Conservation (phyloP, 1,284 basidiomycete species). For the Wolfiporia cocos region DNA sequence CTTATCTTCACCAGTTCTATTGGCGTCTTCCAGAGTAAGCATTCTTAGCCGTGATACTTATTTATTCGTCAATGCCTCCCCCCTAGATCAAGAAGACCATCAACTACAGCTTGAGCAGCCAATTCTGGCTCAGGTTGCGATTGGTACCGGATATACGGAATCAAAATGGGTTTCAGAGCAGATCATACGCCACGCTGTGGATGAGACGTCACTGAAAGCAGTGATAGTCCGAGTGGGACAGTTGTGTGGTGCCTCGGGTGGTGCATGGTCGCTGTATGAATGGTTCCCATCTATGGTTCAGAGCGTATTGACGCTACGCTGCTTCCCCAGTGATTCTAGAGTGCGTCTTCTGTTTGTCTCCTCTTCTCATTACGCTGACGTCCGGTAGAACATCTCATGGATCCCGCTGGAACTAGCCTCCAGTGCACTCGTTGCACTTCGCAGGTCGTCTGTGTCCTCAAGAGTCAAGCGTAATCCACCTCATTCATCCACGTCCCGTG, state of each 20-base stretch:
- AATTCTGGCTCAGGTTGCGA: conserved; percentile 10
- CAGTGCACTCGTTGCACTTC: conserved; percentile 18
- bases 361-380: conserved; percentile 6
- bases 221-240: conserved; percentile 36
- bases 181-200: conserved; percentile 16
- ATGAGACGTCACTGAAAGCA: conserved; percentile 18
- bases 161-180: conserved; percentile 35
- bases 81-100: conserved; percentile 3
- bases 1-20: conserved; percentile 28
- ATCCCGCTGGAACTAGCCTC: conserved; percentile 20
- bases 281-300: conserved; percentile 39
- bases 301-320: conserved; percentile 22
- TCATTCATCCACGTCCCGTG: conserved; percentile 23
- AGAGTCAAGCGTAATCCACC: conserved; percentile 22
- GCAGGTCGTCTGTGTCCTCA: conserved; percentile 9
- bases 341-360: conserved; percentile 16
- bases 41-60: too few relatives aligned
- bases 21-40: conserved; percentile 18
- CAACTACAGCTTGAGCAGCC: conserved; percentile 37
- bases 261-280: conserved; percentile 37
- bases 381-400: too few relatives aligned
- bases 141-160: conserved; percentile 32
- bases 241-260: conserved; percentile 30
- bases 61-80: too few relatives aligned
- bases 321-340: conserved; percentile 18